phyloP scores from a whole-genome alignment of 1,139 yeast genomes.

The Arxiozyma heterogenica region DNA sequence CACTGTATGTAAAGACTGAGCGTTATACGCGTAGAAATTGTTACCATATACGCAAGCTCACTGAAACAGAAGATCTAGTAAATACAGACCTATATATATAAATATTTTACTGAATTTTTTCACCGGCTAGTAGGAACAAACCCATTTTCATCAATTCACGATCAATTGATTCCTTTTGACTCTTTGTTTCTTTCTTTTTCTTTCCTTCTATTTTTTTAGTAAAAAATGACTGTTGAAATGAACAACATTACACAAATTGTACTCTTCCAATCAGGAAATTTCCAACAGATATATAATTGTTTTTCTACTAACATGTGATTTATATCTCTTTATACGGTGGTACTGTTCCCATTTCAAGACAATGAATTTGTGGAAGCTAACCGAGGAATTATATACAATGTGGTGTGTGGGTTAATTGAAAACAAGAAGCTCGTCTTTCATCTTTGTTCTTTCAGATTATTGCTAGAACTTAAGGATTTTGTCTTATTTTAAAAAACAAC shows the following conservation, averaged over 20 bases:
- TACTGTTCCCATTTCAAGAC: background rate
- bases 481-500: no score
- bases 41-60: background rate
- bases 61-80: background rate
- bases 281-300: background rate
- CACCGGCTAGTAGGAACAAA: background rate
- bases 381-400: no score
- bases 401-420: background rate
- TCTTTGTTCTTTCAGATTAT: background rate
- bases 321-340: background rate
- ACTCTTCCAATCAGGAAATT: background rate
- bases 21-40: no score
- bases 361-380: background rate
- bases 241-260: background rate
- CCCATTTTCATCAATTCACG: background rate
- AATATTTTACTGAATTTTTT: no score
- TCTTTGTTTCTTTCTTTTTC: no score
- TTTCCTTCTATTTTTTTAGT: no score
- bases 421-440: background rate
- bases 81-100: no score
- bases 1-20: no score
- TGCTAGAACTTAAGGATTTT: no score
- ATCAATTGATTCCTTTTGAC: background rate
- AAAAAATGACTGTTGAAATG: no score
- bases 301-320: background rate